Evolutionary conservation across 768 basidiomycete genomes (phyloP), one percentile per base, ranked within the genome.

Genomic region (Lepiota brunneoincarnata): DNA sequence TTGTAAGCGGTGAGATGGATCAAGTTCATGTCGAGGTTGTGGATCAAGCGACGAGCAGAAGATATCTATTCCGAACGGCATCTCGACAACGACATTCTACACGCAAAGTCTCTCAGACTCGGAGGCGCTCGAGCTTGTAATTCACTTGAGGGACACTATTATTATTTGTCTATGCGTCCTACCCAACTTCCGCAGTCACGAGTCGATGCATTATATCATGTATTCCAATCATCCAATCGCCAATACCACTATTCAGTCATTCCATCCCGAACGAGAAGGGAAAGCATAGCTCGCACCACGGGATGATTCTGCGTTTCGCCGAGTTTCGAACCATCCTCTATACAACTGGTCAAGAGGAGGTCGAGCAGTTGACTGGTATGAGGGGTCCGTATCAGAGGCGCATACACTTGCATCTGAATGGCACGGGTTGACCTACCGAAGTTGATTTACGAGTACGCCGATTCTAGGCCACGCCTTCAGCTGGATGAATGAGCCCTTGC

Each of bases 391-490:
- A 9, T 31, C 31, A 31, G 31, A 31, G 11, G 7, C 31, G 31
- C 31, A 31, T 31, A 31, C 31, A 9, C 11, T 31, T 31, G 31
- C 31, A 31, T 31, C 31, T 31, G 7, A n/a, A 10, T 31, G 6
- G 31, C 31, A 20, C 2, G 23, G 36, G 11, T 17, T 34, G 35
- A 20, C 67, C 75, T 64, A 89, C 91, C 91, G 77, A 10, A 94
- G 70, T 59, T 93, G 91, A 63, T 93, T 93, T 38, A 92, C 88
- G 24, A 97, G 77, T 10, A 93, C 84, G 1, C 93, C 93, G 45
- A 96, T 95, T 7, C 93, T 80, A n/a, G 94, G 89, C 82, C 87
- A 91, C 0, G 92, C 90, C 51, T 78, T 82, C 57, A 96, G 66
- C 61, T 80, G 85, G 54, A 97, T 70, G 4, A 60, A 64, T 21